phyloP scores from a whole-genome alignment of 495 filamentous ascomycete species.

The Cenococcum geophilum region DNA sequence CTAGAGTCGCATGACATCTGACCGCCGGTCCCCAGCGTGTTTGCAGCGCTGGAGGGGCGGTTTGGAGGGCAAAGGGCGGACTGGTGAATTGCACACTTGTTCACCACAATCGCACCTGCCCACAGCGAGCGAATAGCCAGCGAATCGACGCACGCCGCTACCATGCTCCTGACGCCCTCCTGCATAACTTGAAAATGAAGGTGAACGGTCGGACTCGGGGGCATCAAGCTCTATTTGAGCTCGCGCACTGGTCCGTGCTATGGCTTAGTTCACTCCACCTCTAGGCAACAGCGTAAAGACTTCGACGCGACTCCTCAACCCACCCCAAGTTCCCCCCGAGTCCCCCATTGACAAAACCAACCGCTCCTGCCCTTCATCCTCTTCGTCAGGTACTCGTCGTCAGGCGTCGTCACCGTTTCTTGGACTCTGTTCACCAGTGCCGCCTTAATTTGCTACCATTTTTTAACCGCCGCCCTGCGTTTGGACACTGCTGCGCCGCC shows the following conservation, averaged over 20 bases:
- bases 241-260: neutral
- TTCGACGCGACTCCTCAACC: slow-evolving; percentile 7
- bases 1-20: neutral
- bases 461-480: slow-evolving; percentile 2
- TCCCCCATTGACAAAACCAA: slow-evolving; percentile 7
- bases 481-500: slow-evolving; percentile 15
- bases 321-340: neutral
- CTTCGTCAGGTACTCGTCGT: slow-evolving; percentile 18
- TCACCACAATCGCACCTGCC: neutral
- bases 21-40: neutral
- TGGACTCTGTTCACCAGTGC: slow-evolving; percentile 10
- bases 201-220: neutral
- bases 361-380: slow-evolving; percentile 5
- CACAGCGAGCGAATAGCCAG: neutral
- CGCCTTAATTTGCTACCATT: slow-evolving; percentile 22
- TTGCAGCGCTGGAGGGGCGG: neutral
- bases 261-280: slow-evolving; percentile 13
- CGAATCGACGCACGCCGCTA: too few relatives aligned
- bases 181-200: neutral
- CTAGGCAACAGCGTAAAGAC: slow-evolving; percentile 23
- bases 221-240: neutral
- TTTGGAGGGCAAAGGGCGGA: neutral
- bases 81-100: neutral
- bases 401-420: slow-evolving; percentile 24
- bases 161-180: neutral